phyloP scores from a whole-genome alignment of 108 stramenopile species.

The Skeletonema potamos region DNA sequence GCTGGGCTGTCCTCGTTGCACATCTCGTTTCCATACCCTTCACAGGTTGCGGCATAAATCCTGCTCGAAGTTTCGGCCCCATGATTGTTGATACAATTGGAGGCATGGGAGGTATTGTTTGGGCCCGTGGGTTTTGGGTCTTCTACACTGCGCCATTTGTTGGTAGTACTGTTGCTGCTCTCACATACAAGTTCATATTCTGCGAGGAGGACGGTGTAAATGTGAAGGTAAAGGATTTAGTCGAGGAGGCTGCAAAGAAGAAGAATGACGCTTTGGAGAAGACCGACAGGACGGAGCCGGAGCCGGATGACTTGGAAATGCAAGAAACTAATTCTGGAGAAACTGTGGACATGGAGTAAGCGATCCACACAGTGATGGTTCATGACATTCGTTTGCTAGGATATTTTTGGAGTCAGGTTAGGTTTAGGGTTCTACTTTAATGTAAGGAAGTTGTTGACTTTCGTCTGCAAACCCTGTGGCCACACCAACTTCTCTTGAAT shows the following conservation, averaged over 20 bases:
- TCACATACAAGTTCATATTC: no score
- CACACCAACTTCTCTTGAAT: slow-evolving; percentile 64
- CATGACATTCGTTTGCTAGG: neutral
- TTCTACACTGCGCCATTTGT: slow-evolving; percentile 46
- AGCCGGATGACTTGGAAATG: neutral
- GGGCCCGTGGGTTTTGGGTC: slow-evolving; percentile 41
- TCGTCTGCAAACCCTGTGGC: slow-evolving; percentile 56
- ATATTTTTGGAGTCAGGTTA: neutral
- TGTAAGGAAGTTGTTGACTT: slow-evolving; percentile 52
- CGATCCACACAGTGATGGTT: neutral
- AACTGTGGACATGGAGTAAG: neutral
- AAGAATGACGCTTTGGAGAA: neutral
- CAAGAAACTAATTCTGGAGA: neutral
- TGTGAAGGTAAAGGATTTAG: neutral
- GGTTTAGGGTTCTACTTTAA: neutral
- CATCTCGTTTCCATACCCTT: slow-evolving; percentile 50
- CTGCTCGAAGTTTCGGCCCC: slow-evolving; percentile 60
- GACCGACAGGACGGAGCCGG: neutral
- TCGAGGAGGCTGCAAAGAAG: neutral
- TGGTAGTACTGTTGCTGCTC: slow-evolving; percentile 17
- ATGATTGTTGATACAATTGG: slow-evolving; percentile 45
- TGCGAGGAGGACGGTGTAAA: neutral
- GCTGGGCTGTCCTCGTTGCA: slow-evolving; percentile 37
- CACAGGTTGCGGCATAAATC: slow-evolving; percentile 73
- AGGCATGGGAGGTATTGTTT: slow-evolving; percentile 20